A percentile compares a stretch with the other conserved stretches of the same genome.
Evolutionary conservation across 495 filamentous ascomycete genomes (phyloP).

Genomic region (Penicillium pancosmium): DNA sequence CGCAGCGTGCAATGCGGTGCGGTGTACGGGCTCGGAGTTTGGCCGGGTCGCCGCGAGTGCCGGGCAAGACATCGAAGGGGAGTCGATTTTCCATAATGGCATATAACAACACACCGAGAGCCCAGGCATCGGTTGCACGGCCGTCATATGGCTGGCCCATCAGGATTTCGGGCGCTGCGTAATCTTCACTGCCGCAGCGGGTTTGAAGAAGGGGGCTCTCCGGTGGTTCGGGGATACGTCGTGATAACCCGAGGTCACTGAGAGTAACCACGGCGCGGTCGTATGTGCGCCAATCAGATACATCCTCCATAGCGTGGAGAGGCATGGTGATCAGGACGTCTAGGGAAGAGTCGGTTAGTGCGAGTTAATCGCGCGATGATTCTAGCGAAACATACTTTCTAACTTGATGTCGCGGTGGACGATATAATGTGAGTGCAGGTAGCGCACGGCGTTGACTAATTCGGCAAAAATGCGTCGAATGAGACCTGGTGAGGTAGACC

Average conservation of each 20-base stretch:
- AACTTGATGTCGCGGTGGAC: conserved; percentile 98
- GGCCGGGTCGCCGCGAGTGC: conserved; percentile 68
- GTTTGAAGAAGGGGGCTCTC: conserved; percentile 76
- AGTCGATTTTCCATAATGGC: conserved; percentile 89
- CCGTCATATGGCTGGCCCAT: conserved; percentile 96
- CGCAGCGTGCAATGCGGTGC: conserved; percentile 90
- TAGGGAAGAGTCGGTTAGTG: conserved; percentile 32
- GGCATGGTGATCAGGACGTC: conserved; percentile 90
- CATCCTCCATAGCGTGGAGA: conserved; percentile 49
- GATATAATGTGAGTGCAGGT: conserved; percentile 82
- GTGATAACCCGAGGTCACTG: conserved; percentile 89
- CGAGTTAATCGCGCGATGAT: neutral
- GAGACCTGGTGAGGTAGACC: conserved; percentile 65
- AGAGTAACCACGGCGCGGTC: conserved; percentile 82
- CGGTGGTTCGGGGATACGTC: conserved; percentile 73
- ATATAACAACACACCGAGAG: conserved; percentile 89
- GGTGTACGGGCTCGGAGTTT: conserved; percentile 74
- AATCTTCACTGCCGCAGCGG: conserved; percentile 93
- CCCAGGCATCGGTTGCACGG: conserved; percentile 91
- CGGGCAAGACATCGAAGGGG: conserved; percentile 86
- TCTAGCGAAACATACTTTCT: conserved; percentile 69
- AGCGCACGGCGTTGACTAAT: conserved; percentile 78
- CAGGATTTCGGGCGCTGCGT: conserved; percentile 93
- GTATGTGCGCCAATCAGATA: conserved; percentile 67
- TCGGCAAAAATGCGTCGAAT: conserved; percentile 89